phyloP scores from a whole-genome alignment of 345 rosid species.

The Aethionema arabicum region DNA sequence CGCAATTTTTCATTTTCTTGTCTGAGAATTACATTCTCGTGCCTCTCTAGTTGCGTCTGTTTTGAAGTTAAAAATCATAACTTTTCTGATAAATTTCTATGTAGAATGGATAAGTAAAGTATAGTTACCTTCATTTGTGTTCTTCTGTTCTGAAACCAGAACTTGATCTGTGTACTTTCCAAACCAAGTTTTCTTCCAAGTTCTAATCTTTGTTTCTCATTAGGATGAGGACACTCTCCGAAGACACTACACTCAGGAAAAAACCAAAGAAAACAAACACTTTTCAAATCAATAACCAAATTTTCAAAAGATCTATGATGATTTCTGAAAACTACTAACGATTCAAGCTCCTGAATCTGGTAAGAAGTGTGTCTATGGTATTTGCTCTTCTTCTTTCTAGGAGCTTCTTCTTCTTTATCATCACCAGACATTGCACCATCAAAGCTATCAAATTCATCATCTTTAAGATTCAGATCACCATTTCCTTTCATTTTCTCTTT shows the following conservation, averaged over 20 bases:
- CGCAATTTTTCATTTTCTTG: slow-evolving; percentile 67
- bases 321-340: slow-evolving; percentile 37
- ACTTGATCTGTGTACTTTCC: slow-evolving; percentile 63
- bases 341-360: slow-evolving; percentile 81
- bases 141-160: slow-evolving; percentile 81
- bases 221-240: slow-evolving; percentile 70
- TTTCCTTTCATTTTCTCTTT: slow-evolving; percentile 46
- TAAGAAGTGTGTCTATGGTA: slow-evolving; percentile 70
- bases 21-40: slow-evolving; percentile 56
- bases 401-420: slow-evolving; percentile 47
- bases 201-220: slow-evolving; percentile 60
- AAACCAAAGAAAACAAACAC: background rate
- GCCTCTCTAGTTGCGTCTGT: slow-evolving; percentile 76
- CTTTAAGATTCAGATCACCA: slow-evolving; percentile 43
- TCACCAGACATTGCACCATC: slow-evolving; percentile 63
- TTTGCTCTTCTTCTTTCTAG: slow-evolving; percentile 42
- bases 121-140: slow-evolving; percentile 73
- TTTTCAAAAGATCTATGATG: background rate
- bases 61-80: slow-evolving; percentile 11
- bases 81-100: background rate
- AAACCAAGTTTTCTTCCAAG: slow-evolving; percentile 56
- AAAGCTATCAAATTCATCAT: slow-evolving; percentile 52
- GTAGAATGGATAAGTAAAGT: background rate
- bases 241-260: slow-evolving; percentile 44
- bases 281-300: background rate